Percentiles rank a stretch among this genome's conserved stretches.
Conservation (phyloP, 495 filamentous ascomycete genomes). For the Tuber calosporum region DNA sequence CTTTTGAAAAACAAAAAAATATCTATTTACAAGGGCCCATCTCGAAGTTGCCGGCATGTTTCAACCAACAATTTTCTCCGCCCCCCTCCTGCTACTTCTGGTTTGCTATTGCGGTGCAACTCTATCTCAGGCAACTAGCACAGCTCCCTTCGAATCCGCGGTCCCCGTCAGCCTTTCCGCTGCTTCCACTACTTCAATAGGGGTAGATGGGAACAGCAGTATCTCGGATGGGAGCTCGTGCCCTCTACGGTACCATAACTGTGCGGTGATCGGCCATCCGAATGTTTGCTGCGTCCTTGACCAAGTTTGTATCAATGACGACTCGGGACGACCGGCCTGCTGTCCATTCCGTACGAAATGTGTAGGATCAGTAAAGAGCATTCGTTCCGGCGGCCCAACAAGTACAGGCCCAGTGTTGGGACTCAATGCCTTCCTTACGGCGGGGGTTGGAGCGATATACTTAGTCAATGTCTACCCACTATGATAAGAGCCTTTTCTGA, state of each 20-base stretch:
- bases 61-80: not conserved
- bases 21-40: not conserved
- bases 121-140: conserved; percentile 8
- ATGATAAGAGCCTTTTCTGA: not conserved
- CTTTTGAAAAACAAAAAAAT: not conserved
- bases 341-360: conserved; percentile 31
- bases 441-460: not conserved
- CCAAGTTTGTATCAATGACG: conserved; percentile 34
- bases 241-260: conserved; percentile 26
- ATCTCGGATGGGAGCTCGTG: conserved; percentile 7
- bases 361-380: conserved; percentile 14
- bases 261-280: conserved; percentile 20
- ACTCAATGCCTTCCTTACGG: not conserved
- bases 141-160: conserved; percentile 15
- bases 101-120: conserved; percentile 5
- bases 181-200: conserved; percentile 4
- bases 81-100: conserved; percentile 10
- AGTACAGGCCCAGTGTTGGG: not conserved
- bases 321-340: conserved; percentile 14
- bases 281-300: conserved; percentile 34
- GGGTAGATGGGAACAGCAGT: not conserved
- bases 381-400: not conserved
- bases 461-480: not conserved
- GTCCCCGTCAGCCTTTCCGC: conserved; percentile 24
- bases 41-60: conserved; percentile 8